Evolutionary conservation across 1,139 yeast species (phyloP), one percentile per base, ranked within the genome.

Genomic region (Yamadazyma friedrichii): DNA sequence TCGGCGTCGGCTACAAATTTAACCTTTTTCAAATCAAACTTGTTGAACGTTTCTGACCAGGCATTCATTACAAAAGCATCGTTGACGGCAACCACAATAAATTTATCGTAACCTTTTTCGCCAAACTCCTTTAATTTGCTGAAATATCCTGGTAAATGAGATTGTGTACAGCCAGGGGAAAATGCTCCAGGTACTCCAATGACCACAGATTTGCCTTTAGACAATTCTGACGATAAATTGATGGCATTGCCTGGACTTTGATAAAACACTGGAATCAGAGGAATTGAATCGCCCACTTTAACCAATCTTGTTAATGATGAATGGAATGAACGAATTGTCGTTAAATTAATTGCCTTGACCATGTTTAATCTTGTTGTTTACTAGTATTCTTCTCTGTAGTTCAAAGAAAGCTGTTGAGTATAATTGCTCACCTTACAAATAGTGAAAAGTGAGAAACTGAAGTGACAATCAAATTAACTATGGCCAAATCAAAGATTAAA

Each of bases 151-250:
- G 96, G 96, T 38, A 88, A 77, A 57, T 87, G 95, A 26, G 76
- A 63, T 15, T 83, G 79, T 26, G 91, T 74, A 62, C 96, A 88
- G 1, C 88, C 94, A 35, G 95, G 91, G 2, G 95, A 84, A 58
- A 84, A 88, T 0, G 96, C 96, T 15, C 96, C 96, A 35, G 96
- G 96, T 33, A 88, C 88, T 40, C 95, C 95, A 38, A 88, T 75
- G 41, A 88, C 65, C 31, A 88, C 59, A 33, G 80, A 67, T 58
- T 80, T 83, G 34, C 83, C 81, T 17, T 50, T 41, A 15, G 66
- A 61, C 28, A 80, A 70, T 52, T 78, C 81, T 34, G 76, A 73
- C 13, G 84, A 77, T 42, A 87, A 67, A 56, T 82, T 73, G 48
- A 85, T 73, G 16, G 65, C 62, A 55, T 82, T 80, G 30, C 86